These are phyloP conservation scores for Lactarius akahatsu DNA, from an alignment of 768 basidiomycete species.

Conservation along the genomic window DNA sequence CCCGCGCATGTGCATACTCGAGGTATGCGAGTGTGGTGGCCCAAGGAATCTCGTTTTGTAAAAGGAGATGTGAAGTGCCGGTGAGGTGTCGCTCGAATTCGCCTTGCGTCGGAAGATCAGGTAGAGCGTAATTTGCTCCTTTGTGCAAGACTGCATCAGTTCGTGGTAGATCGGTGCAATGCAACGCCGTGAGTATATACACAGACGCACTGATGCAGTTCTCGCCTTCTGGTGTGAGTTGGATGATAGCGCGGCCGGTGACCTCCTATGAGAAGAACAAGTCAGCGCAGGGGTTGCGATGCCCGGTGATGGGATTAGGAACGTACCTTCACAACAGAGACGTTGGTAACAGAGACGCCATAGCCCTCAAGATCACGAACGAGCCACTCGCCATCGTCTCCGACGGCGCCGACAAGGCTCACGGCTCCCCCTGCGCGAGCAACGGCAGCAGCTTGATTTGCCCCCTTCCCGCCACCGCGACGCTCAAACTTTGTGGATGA, in stretches of 20 bases:
- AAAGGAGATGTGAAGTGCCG: slow-evolving; percentile 49
- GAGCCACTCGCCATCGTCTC: slow-evolving; percentile 53
- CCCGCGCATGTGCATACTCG: slow-evolving; percentile 16
- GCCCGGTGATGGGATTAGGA: no score
- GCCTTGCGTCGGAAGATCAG: slow-evolving; percentile 36
- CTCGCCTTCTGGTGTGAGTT: slow-evolving; percentile 56
- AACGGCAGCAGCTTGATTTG: slow-evolving; percentile 61
- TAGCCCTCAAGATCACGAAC: slow-evolving; percentile 39
- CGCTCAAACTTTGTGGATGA: slow-evolving; percentile 51
- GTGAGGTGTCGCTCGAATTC: slow-evolving; percentile 33
- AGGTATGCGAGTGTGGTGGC: slow-evolving; percentile 43
- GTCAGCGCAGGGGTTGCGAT: neutral
- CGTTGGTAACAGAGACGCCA: slow-evolving; percentile 43
- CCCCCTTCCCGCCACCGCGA: slow-evolving; percentile 60
- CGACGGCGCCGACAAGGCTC: slow-evolving; percentile 52
- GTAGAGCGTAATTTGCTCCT: slow-evolving; percentile 53
- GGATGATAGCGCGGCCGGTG: slow-evolving; percentile 61
- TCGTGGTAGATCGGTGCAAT: slow-evolving; percentile 2
- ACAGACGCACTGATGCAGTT: slow-evolving; percentile 56
- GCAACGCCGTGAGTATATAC: neutral
- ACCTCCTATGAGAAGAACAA: slow-evolving; percentile 38
- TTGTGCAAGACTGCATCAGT: slow-evolving; percentile 48
- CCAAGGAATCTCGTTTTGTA: slow-evolving; percentile 60
- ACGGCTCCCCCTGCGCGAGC: slow-evolving; percentile 50
- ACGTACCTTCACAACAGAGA: slow-evolving; percentile 43